These are phyloP conservation scores for Parathielavia hyrcaniae DNA, from an alignment of 495 filamentous ascomycete genomes.

Conservation along the genomic window DNA sequence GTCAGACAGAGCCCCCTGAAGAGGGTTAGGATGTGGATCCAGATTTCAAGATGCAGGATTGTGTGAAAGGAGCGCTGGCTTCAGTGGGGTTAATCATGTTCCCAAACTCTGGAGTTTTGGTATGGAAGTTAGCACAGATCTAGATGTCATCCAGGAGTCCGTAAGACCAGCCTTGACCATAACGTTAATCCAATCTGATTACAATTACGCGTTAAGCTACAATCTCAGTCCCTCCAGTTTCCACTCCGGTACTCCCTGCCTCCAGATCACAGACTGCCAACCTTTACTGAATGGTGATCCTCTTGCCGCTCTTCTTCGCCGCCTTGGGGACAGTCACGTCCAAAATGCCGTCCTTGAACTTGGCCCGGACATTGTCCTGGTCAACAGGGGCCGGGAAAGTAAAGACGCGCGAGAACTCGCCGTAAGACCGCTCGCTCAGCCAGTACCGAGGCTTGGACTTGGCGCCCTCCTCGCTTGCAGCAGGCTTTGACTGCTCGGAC, in stretches of 20 bases:
- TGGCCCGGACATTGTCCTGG: constrained; percentile 73
- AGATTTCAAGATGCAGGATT: no score
- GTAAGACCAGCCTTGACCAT: no score
- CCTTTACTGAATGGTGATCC: constrained; percentile 18
- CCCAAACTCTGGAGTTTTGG: no score
- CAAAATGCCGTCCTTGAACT: constrained; percentile 54
- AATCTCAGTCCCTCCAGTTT: no score
- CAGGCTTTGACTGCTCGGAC: not conserved
- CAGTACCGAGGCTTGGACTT: constrained; percentile 55
- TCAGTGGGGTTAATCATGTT: no score
- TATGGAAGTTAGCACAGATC: no score
- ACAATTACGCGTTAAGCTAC: no score
- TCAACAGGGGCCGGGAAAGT: constrained; percentile 68
- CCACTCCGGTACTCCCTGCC: no score
- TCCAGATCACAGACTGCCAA: no score
- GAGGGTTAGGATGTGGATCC: not conserved
- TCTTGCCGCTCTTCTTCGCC: constrained; percentile 37
- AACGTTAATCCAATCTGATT: no score
- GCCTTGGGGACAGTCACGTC: constrained; percentile 73
- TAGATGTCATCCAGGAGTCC: no score
- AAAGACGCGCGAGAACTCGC: constrained; percentile 78
- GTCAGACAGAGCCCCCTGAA: not conserved
- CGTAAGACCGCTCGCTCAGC: constrained; percentile 73
- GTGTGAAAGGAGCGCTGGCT: no score
- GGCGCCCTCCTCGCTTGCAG: not conserved